Evolutionary conservation across 805 yeast genomes (phyloP), one percentile per base, ranked within the genome.

Genomic region (Lipomyces spencermartinsiae): DNA sequence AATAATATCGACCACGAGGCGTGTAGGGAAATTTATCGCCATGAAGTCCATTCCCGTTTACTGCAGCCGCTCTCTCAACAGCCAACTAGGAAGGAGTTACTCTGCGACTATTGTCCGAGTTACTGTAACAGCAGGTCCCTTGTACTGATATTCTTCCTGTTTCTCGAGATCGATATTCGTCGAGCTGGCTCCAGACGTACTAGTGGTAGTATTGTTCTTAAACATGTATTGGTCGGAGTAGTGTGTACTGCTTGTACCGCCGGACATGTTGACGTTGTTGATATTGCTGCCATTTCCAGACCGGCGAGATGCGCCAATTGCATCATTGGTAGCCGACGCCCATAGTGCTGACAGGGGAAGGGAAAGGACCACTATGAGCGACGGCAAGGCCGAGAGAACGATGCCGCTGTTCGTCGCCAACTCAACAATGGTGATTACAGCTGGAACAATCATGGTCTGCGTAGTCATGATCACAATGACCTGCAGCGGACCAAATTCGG

Each of bases 301-400:
- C 5, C 68, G 68, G 14, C 71, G 66, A 10, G 57, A 43, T 34
- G 71, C 62, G 55, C 62, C 62, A 49, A 68, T 68, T 43, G 62
- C 43, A 33, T 71, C 73, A 73, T 88, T 87, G 1, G 89, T 83
- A 1, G 92, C 81, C 3, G 89, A 81, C 0, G 97, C 97, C 98
- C 98, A 93, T 85, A 93, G 84, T 0, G 97, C 86, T 0, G 97
- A 87, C 60, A 93, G 78, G 0, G 97, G 97, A 63, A 93, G 80
- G 2, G 93, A 90, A 34, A 91, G 75, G 0, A 90, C 89, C 22
- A 90, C 88, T 5, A 92, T 73, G 31, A 90, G 80, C 1, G 86
- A 79, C 1, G 91, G 86, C 35, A 90, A 75, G 2, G 89, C 83
- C 73, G 83, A 80, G 37, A 80, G 72, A 57, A 74, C 73, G 31